A percentile compares a stretch with the other conserved stretches of the same genome.
phyloP scores from a whole-genome alignment of 345 rosid species.

The Ceriops decandra region DNA sequence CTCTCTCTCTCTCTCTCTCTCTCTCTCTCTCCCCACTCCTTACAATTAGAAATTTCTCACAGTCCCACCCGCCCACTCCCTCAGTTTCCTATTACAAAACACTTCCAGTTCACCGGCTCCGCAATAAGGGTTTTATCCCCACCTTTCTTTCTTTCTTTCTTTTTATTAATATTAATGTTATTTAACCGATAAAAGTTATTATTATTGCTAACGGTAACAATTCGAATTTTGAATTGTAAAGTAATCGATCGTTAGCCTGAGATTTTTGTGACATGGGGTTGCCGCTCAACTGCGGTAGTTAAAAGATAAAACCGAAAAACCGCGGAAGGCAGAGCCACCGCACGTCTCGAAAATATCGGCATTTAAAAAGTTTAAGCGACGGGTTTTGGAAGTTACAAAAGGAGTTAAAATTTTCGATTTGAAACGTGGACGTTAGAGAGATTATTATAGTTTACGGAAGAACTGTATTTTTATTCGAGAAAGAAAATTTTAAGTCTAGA shows the following conservation, averaged over 20 bases:
- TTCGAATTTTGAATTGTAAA: no score
- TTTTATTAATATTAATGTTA: no score
- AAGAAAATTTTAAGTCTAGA: no score
- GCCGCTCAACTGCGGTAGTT: background rate
- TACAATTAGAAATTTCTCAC: conserved; percentile 13
- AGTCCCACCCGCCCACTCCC: no score
- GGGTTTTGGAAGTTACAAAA: conserved; percentile 31
- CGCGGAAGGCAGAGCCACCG: background rate
- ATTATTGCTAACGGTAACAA: no score
- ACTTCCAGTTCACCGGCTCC: no score
- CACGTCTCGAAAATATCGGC: conserved; percentile 4
- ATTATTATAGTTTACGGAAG: background rate
- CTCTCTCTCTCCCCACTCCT: background rate
- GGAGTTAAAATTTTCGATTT: background rate
- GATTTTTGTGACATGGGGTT: no score
- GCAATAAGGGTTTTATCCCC: no score
- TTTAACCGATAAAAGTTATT: no score
- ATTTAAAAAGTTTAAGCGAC: conserved; percentile 6
- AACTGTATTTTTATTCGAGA: conserved; percentile 20
- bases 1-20: background rate
- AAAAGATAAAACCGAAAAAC: background rate
- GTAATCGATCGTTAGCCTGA: no score
- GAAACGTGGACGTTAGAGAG: conserved; percentile 10
- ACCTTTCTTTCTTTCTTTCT: no score
- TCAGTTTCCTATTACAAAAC: no score